Base-by-base conservation (phyloP, 257 asterid species). In the Rehmannia glutinosa region DNA sequence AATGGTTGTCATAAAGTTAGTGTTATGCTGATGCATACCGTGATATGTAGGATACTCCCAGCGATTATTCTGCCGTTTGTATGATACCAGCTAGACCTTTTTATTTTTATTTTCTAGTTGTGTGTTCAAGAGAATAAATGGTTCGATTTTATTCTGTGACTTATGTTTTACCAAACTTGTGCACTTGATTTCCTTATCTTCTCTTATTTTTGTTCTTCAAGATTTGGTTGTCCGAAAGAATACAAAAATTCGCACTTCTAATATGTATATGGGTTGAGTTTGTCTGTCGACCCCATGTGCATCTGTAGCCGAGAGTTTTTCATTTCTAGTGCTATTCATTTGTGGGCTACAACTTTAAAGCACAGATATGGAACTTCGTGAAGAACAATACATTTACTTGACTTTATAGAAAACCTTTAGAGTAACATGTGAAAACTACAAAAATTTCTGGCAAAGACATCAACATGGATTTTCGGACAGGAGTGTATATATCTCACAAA, bases 11-110 rank as follows among this genome's bases (percentile, higher is more conserved):
- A 30, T n/a, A n/a, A 63, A 47, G 66, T 60, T 21, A 60, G 42
- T 50, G 59, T 27, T 46, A 15, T 17, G 2, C 45, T 20, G n/a
- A 19, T 35, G 55, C 68, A 4, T 7, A 59, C 60, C 28, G 27
- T 28, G 68, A 57, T 61, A 23, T 52, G 45, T 33, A 33, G 68
- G 75, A 62, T 63, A 43, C 61, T 30, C 50, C 24, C 61, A 52
- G 54, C 43, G 7, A 39, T 38, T 9, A 10, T 20, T 62, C 32
- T 25, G 24, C 35, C 25, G 5, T 28, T 17, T 30, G 38, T 23
- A 45, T 38, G 20, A 19, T 21, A n/a, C 46, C 28, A 8, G 24
- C 20, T 17, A 10, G 20, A 30, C 47, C n/a, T 35, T 36, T 4
- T 35, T 20, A 5, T 27, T n/a, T 25, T 0, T 38, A 38, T 11